Percentiles rank a stretch among this genome's conserved stretches.
phyloP scores from a whole-genome alignment of 2,329 filamentous ascomycete genomes.

The Arthrobotrys conoides region DNA sequence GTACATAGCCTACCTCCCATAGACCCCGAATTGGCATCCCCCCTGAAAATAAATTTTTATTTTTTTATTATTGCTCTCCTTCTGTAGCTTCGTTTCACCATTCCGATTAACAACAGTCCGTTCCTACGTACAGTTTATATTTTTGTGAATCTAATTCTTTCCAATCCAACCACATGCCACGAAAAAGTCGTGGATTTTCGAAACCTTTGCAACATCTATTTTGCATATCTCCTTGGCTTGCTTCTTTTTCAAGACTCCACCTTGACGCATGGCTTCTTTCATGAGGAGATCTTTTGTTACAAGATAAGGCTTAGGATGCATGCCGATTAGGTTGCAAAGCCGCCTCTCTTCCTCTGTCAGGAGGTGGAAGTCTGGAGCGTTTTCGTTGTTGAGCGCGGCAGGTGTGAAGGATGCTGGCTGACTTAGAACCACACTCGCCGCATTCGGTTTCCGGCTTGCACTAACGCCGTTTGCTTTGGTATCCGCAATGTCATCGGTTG shows the following conservation, averaged over 20 bases:
- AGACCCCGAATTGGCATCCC: not conserved
- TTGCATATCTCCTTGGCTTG: conserved; percentile 87
- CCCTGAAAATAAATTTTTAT: not conserved
- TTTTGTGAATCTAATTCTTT: conserved; percentile 74
- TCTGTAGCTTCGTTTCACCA: not conserved
- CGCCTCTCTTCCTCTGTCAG: conserved; percentile 86
- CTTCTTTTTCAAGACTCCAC: conserved; percentile 93
- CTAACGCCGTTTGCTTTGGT: conserved; percentile 4
- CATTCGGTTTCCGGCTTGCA: conserved; percentile 44
- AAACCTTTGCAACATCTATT: conserved; percentile 86
- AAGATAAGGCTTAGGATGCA: conserved; percentile 94
- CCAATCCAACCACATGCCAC: conserved; percentile 92
- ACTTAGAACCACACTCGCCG: conserved; percentile 54
- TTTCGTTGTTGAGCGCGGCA: conserved; percentile 80
- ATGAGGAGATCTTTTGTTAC: conserved; percentile 95
- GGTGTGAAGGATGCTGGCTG: conserved; percentile 66
- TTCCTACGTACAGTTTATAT: not conserved
- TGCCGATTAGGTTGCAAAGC: conserved; percentile 83
- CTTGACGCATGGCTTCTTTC: conserved; percentile 88
- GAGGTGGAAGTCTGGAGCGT: conserved; percentile 85
- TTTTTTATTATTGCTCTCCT: not conserved
- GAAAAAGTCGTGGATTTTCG: conserved; percentile 93
- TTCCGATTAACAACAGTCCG: not conserved
- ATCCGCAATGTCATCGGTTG: conserved; percentile 28
- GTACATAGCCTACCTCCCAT: conserved; percentile 10